These are phyloP conservation scores for Podospora pseudoanserina DNA, from an alignment of 495 filamentous ascomycete genomes.

Conservation along the genomic window DNA sequence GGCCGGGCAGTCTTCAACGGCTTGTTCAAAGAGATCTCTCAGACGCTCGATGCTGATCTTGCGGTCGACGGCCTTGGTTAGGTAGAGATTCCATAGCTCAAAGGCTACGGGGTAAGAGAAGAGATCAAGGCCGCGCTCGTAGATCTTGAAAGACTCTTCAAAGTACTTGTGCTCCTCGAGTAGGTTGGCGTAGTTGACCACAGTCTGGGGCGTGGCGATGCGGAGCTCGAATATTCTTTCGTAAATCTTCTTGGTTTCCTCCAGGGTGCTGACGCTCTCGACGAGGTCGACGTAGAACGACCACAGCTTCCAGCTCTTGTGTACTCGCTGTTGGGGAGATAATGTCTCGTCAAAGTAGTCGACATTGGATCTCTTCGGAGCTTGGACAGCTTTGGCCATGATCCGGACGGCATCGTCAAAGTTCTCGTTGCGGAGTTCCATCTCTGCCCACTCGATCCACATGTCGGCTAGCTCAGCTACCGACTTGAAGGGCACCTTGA, in stretches of 20 bases:
- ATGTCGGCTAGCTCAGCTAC: constrained; percentile 93
- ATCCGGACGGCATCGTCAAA: constrained; percentile 91
- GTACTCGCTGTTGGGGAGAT: constrained; percentile 90
- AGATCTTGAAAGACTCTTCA: constrained; percentile 97
- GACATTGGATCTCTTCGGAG: constrained; percentile 88
- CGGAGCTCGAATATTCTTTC: constrained; percentile 97
- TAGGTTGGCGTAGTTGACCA: constrained; percentile 97
- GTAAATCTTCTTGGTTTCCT: constrained; percentile 92
- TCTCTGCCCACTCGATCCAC: constrained; percentile 98
- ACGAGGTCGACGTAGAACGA: constrained; percentile 99
- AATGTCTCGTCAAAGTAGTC: constrained; percentile 98
- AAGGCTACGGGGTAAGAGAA: constrained; percentile 98
- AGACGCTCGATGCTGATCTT: constrained; percentile 93
- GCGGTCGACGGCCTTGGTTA: constrained; percentile 94
- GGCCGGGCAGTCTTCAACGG: constrained; percentile 87
- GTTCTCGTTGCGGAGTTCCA: constrained; percentile 94
- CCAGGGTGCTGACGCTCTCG: constrained; percentile 84
- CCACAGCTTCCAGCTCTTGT: constrained; percentile 99
- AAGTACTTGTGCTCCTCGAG: constrained; percentile 94
- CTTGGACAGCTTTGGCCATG: constrained; percentile 95
- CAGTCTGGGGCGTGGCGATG: constrained; percentile 95
- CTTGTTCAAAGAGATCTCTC: constrained; percentile 95
- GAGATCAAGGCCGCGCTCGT: constrained; percentile 91
- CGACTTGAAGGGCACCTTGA: constrained; percentile 94
- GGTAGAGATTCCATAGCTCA: constrained; percentile 97